phyloP scores from a whole-genome alignment of 1,139 yeast genomes.

The Geotrichum carabidarum region DNA sequence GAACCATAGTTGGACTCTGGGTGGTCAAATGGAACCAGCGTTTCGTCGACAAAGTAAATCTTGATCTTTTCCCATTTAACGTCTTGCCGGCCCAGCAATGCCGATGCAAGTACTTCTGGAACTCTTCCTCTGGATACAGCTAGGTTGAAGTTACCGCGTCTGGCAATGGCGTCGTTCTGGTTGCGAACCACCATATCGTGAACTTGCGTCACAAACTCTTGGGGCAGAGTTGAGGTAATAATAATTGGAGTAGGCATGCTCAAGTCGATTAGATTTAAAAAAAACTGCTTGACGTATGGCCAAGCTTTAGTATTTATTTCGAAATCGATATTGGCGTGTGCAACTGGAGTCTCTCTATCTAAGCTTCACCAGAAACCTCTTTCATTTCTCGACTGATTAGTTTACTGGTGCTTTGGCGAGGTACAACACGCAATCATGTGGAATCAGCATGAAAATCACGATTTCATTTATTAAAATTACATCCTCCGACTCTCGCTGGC shows the following conservation, averaged over 20 bases:
- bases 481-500: neutral
- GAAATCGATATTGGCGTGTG: too few relatives aligned
- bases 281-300: too few relatives aligned
- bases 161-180: conserved; percentile 61
- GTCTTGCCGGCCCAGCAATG: conserved; percentile 55
- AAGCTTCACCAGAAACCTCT: neutral
- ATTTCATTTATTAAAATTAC: neutral
- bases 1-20: conserved; percentile 65
- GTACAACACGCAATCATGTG: neutral
- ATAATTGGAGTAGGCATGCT: conserved; percentile 26
- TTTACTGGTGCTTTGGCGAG: too few relatives aligned
- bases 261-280: neutral
- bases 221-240: conserved; percentile 27
- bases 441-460: neutral
- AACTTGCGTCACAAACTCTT: conserved; percentile 66
- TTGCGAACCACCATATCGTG: conserved; percentile 65
- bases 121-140: conserved; percentile 90
- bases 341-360: too few relatives aligned
- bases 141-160: conserved; percentile 48
- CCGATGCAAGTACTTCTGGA: conserved; percentile 66
- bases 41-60: conserved; percentile 66
- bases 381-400: too few relatives aligned
- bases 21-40: conserved; percentile 61
- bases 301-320: too few relatives aligned
- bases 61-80: conserved; percentile 66